A percentile compares a stretch with the other conserved stretches of the same genome.
These are phyloP conservation scores for Tardiomyces depauwii DNA, from an alignment of 1,139 yeast species.

Conservation along the genomic window DNA sequence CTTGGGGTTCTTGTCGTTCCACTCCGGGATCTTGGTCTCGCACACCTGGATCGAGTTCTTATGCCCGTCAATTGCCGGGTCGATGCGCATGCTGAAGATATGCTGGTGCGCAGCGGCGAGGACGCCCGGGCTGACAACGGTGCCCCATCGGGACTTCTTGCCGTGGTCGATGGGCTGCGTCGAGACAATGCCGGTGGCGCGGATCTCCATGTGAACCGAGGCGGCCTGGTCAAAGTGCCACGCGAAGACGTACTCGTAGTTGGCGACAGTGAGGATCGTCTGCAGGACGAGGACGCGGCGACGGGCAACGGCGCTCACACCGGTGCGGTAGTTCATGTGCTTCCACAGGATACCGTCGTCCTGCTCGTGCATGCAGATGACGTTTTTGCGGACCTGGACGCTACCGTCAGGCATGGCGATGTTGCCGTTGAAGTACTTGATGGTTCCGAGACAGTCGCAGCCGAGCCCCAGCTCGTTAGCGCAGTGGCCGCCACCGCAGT, in stretches of 20 bases:
- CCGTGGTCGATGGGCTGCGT: constrained; percentile 72
- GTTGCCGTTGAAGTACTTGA: constrained; percentile 64
- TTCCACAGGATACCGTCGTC: constrained; percentile 74
- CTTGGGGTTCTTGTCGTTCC: constrained; percentile 50
- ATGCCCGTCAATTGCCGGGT: constrained; percentile 82
- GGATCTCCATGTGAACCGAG: constrained; percentile 67
- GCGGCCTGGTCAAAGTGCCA: constrained; percentile 77
- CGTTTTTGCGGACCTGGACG: constrained; percentile 55
- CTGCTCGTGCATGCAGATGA: constrained; percentile 85
- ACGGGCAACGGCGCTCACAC: constrained; percentile 65
- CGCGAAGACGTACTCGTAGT: constrained; percentile 76
- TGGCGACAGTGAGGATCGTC: constrained; percentile 82
- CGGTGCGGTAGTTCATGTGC: constrained; percentile 77
- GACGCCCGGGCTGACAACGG: constrained; percentile 74
- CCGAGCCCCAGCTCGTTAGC: constrained; percentile 71
- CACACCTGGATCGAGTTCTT: constrained; percentile 60
- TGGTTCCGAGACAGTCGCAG: constrained; percentile 84
- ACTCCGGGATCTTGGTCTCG: constrained; percentile 56
- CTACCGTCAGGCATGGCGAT: constrained; percentile 54
- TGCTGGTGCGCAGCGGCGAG: constrained; percentile 90
- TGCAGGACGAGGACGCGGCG: constrained; percentile 79
- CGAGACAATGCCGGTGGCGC: constrained; percentile 72
- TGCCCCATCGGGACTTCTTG: constrained; percentile 71
- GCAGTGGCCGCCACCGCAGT: constrained; percentile 75
- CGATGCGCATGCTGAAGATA: constrained; percentile 71